A percentile compares a stretch with the other conserved stretches of the same genome.
These are phyloP conservation scores for Boletus semigastroideus DNA, from an alignment of 1,284 basidiomycete genomes.

Conservation along the genomic window DNA sequence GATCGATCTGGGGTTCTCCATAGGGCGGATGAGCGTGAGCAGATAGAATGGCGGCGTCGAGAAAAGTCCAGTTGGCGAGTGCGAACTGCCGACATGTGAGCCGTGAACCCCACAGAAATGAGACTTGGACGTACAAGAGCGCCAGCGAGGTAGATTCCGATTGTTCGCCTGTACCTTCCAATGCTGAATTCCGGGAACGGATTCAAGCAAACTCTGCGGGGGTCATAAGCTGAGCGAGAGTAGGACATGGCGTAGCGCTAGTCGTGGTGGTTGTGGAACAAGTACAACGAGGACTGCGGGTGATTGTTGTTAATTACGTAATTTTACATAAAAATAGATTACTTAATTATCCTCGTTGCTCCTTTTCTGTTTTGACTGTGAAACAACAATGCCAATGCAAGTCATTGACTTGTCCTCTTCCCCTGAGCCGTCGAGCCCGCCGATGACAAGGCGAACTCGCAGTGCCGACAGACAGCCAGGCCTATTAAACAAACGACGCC, in stretches of 20 bases:
- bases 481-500: conserved; percentile 17
- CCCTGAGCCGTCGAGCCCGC: conserved; percentile 17
- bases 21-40: conserved; percentile 75
- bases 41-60: conserved; percentile 91
- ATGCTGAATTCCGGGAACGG: conserved; percentile 66
- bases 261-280: background rate
- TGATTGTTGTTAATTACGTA: conserved; percentile 14
- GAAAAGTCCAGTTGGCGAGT: conserved; percentile 92
- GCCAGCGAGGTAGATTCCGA: conserved; percentile 91
- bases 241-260: conserved; percentile 13
- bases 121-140: conserved; percentile 68
- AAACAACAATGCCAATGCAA: no score
- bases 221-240: conserved; percentile 79
- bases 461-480: conserved; percentile 20
- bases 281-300: conserved; percentile 3
- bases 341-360: background rate
- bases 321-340: background rate
- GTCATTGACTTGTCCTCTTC: conserved; percentile 31
- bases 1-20: conserved; percentile 66
- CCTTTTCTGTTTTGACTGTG: background rate
- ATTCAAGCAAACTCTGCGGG: conserved; percentile 79
- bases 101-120: no score
- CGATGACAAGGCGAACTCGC: conserved; percentile 15
- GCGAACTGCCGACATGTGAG: conserved; percentile 64
- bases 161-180: conserved; percentile 70